A percentile compares a stretch with the other conserved stretches of the same genome.
Conservation (phyloP, 139 green algal genomes). For the Mesotaenium endlicherianum region DNA sequence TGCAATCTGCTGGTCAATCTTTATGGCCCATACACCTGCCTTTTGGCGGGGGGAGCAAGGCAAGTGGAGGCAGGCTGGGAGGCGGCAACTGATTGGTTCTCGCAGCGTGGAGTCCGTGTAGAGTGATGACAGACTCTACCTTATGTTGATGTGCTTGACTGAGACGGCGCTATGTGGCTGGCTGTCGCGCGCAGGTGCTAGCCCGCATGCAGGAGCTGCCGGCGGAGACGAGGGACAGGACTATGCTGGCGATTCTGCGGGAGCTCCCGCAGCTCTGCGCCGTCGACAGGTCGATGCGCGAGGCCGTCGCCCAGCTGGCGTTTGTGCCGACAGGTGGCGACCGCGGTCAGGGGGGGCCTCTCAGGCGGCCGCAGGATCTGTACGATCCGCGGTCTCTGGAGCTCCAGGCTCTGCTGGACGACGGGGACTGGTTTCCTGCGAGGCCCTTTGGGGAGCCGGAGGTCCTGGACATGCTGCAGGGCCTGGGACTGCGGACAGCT, state of each 20-base stretch:
- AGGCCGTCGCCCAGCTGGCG: conserved; percentile 35
- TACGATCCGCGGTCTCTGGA: conserved; percentile 72
- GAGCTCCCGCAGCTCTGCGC: conserved; percentile 16
- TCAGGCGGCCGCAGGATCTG: conserved; percentile 44
- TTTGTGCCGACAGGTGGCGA: conserved; percentile 63
- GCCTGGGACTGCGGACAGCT: conserved; percentile 61
- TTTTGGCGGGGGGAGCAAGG: too few species aligned
- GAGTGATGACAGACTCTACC: too few species aligned
- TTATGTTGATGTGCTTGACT: too few species aligned
- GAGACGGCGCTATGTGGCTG: too few species aligned
- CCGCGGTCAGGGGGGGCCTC: conserved; percentile 35
- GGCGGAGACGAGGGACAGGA: not conserved
- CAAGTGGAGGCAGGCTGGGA: not conserved
- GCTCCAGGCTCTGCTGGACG: conserved; percentile 65
- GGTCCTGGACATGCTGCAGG: conserved; percentile 55
- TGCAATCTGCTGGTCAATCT: too few species aligned
- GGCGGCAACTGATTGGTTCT: not conserved
- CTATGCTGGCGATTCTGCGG: conserved; percentile 23
- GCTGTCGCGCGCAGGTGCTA: too few species aligned
- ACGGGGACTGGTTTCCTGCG: conserved; percentile 57
- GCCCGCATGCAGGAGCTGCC: conserved; percentile 7
- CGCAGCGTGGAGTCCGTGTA: too few species aligned
- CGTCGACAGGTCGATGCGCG: not conserved
- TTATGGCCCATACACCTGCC: too few species aligned
- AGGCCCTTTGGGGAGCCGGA: conserved; percentile 48